Conservation (phyloP, 192 early-diverging fungal species). For the Coemansia sp. region DNA sequence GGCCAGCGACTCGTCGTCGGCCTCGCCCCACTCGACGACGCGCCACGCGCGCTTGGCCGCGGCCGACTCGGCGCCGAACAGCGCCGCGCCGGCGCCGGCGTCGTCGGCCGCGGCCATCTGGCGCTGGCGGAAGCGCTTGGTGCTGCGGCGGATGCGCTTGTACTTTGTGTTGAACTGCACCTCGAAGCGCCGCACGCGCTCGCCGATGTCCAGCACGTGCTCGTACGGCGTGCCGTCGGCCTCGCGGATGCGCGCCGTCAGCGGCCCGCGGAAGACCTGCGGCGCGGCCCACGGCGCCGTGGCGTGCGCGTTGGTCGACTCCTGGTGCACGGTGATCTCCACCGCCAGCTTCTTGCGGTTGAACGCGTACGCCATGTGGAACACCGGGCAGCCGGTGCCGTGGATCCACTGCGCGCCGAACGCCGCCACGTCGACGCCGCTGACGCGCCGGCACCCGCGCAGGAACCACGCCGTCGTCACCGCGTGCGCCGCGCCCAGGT, state of each 20-base stretch:
- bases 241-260: slow-evolving; percentile 76
- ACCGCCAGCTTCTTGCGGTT: slow-evolving; percentile 97
- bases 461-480: slow-evolving; percentile 74
- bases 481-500: slow-evolving; percentile 51
- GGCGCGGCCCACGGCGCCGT: slow-evolving; percentile 46
- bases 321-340: slow-evolving; percentile 80
- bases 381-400: slow-evolving; percentile 86
- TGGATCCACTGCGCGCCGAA: slow-evolving; percentile 96
- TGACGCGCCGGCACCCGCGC: slow-evolving; percentile 79
- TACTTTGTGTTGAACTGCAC: slow-evolving; percentile 98
- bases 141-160: slow-evolving; percentile 87
- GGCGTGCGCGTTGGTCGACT: slow-evolving; percentile 59
- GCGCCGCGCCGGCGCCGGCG: slow-evolving; percentile 14
- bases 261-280: slow-evolving; percentile 58
- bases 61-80: slow-evolving; percentile 61
- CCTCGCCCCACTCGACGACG: slow-evolving; percentile 76
- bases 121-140: slow-evolving; percentile 68
- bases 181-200: slow-evolving; percentile 71
- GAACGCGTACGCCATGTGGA: slow-evolving; percentile 78
- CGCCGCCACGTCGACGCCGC: slow-evolving; percentile 72
- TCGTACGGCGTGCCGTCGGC: slow-evolving; percentile 82
- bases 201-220: slow-evolving; percentile 80
- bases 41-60: slow-evolving; percentile 67
- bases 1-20: slow-evolving; percentile 65
- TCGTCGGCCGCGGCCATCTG: slow-evolving; percentile 62